Conservation (phyloP, 2,329 filamentous ascomycete species). For the Gyromitra esculenta region DNA sequence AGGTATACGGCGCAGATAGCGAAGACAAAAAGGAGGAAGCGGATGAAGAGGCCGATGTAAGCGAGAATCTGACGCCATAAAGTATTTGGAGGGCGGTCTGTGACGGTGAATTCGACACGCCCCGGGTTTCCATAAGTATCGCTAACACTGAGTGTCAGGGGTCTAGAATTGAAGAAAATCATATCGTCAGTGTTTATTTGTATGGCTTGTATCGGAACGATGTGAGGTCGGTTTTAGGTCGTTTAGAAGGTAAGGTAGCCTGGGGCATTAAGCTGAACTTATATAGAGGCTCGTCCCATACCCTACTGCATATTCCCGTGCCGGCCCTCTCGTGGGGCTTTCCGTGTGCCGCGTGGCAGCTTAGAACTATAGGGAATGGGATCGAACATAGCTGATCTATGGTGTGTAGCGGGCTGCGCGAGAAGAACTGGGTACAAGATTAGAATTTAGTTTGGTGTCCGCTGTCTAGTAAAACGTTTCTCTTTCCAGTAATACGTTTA, state of each 20-base stretch:
- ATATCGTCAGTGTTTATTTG: neutral
- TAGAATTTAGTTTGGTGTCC: too few species aligned
- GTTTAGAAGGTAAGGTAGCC: neutral
- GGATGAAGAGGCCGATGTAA: slow-evolving; percentile 5
- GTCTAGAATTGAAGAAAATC: slow-evolving; percentile 1
- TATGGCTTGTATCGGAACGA: neutral
- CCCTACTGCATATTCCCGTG: too few species aligned
- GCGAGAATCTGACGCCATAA: slow-evolving; percentile 11
- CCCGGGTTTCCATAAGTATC: slow-evolving; percentile 1
- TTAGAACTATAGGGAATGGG: too few species aligned
- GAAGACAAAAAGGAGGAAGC: neutral
- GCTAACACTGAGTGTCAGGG: slow-evolving; percentile 5
- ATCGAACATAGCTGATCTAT: too few species aligned
- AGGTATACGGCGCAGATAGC: slow-evolving; percentile 17
- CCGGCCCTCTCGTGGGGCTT: too few species aligned
- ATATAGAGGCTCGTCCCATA: too few species aligned
- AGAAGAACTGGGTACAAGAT: too few species aligned
- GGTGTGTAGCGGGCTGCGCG: too few species aligned
- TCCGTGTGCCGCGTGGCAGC: too few species aligned
- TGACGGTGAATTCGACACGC: slow-evolving; percentile 8
- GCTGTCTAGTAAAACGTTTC: too few species aligned
- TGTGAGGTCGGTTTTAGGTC: neutral
- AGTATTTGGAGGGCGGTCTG: slow-evolving; percentile 18
- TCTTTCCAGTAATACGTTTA: too few species aligned
- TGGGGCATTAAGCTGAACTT: neutral